Base-by-base conservation (phyloP, 1,139 yeast genomes). In the Pichia sp. region DNA sequence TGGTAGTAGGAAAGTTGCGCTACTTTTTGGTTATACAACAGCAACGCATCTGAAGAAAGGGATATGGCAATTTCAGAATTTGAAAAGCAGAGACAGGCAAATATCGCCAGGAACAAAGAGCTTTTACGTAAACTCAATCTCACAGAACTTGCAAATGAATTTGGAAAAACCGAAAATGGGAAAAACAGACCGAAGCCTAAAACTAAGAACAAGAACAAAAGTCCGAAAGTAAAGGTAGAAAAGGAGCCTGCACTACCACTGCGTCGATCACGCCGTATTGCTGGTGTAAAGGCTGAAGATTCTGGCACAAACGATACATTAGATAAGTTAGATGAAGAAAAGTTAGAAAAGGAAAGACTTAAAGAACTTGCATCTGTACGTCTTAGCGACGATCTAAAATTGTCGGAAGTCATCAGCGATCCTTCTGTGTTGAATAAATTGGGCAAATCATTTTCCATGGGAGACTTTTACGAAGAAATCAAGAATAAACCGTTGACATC, bases 381-480 rank as follows among this genome's bases (percentile, higher is more conserved):
- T 55, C 71, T 87, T 40, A 75, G 77, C 61, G 93, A 92, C 1
- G 85, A 85, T 61, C 74, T 84, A 49, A 78, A 76, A 53, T 70
- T 87, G 52, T 70, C 80, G 40, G 93, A 86, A 65, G 70, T 86
- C 53, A 67, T 80, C 5, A 74, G 70, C 3, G 61, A 60, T 51
- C 44, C 49, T 1, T 34, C 45, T 2, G 55, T 55, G 4, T 44
- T 61, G 7, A 73, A 69, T 46, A 71, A 75, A 50, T 68, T 75
- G 50, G 81, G 86, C 1, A 77, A 77, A 52, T 78, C 80, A 48
- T 79, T 86, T 55, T 85, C 93, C 0, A 81, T 87, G 53, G 96
- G 95, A 1, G 97, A 90, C 66, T 86, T 85, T 66, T 89, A 83
- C 63, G 87, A 85, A 55, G 61, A 75, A 57, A 67, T 78, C 58